phyloP scores from a whole-genome alignment of 2,329 filamentous ascomycete species.

The Hypoxylon sp. region DNA sequence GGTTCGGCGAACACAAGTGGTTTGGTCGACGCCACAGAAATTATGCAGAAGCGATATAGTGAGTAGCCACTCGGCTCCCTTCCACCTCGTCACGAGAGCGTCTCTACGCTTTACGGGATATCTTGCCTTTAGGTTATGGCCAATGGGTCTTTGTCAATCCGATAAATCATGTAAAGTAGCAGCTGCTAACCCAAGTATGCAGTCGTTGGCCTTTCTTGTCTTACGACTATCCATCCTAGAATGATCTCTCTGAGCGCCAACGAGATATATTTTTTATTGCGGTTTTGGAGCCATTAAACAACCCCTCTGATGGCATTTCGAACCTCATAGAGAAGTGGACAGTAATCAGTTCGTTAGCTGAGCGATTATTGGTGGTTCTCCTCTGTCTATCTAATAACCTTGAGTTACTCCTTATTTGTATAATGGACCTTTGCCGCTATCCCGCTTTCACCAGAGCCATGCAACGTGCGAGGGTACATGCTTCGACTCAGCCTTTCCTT shows the following conservation, averaged over 20 bases:
- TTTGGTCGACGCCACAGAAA: background rate
- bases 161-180: background rate
- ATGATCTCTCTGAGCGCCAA: conserved; percentile 10
- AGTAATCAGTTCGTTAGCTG: background rate
- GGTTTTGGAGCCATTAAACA: background rate
- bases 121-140: background rate
- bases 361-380: conserved; percentile 21
- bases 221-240: conserved; percentile 14
- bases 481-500: background rate
- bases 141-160: background rate
- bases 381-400: conserved; percentile 25
- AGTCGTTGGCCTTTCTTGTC: conserved; percentile 7
- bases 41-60: background rate
- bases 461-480: background rate
- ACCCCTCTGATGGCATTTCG: background rate
- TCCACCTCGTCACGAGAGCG: background rate
- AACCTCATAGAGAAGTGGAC: background rate
- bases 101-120: background rate
- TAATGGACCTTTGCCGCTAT: background rate
- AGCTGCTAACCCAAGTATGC: conserved; percentile 5
- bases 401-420: conserved; percentile 17
- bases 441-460: background rate
- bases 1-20: background rate
- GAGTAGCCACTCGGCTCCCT: background rate
- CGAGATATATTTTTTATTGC: conserved; percentile 6